Base-by-base conservation (phyloP, 106 monocot species). In the Dioscorea alata region DNA sequence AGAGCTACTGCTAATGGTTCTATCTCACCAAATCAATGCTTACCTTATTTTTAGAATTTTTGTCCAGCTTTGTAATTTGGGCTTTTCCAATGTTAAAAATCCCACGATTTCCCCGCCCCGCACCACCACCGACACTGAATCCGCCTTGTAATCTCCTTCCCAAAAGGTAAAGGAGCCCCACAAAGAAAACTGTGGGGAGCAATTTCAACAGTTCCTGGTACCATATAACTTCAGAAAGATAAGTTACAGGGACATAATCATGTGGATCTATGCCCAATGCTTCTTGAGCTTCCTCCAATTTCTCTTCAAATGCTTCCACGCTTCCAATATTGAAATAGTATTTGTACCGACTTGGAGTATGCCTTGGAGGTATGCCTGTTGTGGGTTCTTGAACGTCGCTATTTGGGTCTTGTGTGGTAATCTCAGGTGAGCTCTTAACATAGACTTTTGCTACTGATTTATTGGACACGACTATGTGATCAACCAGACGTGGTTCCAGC, bases 61-160 rank as follows among this genome's bases (percentile, higher is more conserved):
- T 92, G 66, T 99, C 99, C 83, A 99, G 57, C 71, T 88, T 89
- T 13, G 83, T 99, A 32, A 99, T 84, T 23, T 85, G 82, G 69
- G 89, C 99, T 80, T 99, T 99, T 60, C 93, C 92, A 79, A 99
- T 99, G 62, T 90, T 99, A 64, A 99, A 99, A 53, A 93, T 90
- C n/a, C 99, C 87, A 60, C 87, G 72, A 8, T 22, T 22, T 25
- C 96, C 92, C 59, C 59, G 81, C 24, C 81, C 85, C 23, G 80
- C 13, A 50, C 81, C 80, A 50, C 87, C 71, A 66, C 92, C 97
- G 17, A 99, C 78, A 49, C 70, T 85, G 28, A 99, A 73, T 60
- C 89, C 92, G 67, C 89, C 82, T 33, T 90, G 92, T 67, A 99
- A 79, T 75, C 90, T 87, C 49, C 80, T 70, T 18, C 85, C 97